phyloP scores from a whole-genome alignment of 2,329 filamentous ascomycete genomes.

The Akanthomyces dipterigenus region DNA sequence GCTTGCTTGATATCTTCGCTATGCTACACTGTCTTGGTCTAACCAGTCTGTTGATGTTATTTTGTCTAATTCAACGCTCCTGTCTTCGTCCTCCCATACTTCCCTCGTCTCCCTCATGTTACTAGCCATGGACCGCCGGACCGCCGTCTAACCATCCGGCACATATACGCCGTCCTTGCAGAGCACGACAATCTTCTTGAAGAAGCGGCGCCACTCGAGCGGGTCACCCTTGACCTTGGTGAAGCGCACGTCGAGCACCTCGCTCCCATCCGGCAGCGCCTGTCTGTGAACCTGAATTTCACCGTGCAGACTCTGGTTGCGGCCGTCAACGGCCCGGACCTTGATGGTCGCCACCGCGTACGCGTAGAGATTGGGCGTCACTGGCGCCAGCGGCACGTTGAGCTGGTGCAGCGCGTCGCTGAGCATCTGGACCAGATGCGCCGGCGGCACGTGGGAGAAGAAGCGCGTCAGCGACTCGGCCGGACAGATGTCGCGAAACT shows the following conservation, averaged over 20 bases:
- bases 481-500: slow-evolving; percentile 87
- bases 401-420: slow-evolving; percentile 76
- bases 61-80: not conserved
- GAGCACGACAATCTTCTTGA: slow-evolving; percentile 87
- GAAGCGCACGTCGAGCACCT: slow-evolving; percentile 79
- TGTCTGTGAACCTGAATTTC: slow-evolving; percentile 67
- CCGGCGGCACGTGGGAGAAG: slow-evolving; percentile 72
- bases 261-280: slow-evolving; percentile 46
- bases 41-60: slow-evolving; percentile 8
- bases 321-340: slow-evolving; percentile 66
- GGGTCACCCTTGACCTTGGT: slow-evolving; percentile 94
- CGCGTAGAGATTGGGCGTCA: slow-evolving; percentile 38
- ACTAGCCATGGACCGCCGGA: slow-evolving; percentile 7
- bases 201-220: slow-evolving; percentile 91
- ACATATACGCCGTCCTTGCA: slow-evolving; percentile 77
- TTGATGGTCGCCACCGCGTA: slow-evolving; percentile 59
- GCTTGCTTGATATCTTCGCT: not conserved
- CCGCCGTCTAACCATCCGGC: slow-evolving; percentile 31
- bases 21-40: slow-evolving; percentile 9
- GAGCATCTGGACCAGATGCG: slow-evolving; percentile 72
- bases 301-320: slow-evolving; percentile 66
- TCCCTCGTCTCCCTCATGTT: not conserved
- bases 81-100: not conserved
- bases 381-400: slow-evolving; percentile 64
- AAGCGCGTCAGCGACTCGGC: slow-evolving; percentile 84